phyloP scores from a whole-genome alignment of 495 filamentous ascomycete species.

The Annulohypoxylon moriforme region DNA sequence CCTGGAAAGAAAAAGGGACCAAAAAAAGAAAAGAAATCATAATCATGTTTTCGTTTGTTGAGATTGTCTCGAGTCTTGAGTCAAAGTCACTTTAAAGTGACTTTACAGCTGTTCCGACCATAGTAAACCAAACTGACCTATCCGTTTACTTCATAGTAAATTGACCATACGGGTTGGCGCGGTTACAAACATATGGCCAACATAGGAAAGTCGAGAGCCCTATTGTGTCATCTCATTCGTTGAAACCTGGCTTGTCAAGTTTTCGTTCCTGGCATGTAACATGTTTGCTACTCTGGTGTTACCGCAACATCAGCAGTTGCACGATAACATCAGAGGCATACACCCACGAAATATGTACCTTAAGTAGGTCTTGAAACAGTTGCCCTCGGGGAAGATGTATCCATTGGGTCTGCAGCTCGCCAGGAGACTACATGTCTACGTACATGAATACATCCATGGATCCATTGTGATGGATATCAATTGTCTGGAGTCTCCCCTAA shows the following conservation, averaged over 20 bases:
- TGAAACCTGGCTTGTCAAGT: slow-evolving; percentile 24
- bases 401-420: slow-evolving; percentile 37
- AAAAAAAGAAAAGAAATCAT: neutral
- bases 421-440: slow-evolving; percentile 12
- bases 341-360: no score
- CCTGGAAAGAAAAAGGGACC: no score
- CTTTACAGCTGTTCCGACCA: neutral
- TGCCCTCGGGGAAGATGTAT: slow-evolving; percentile 19
- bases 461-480: neutral
- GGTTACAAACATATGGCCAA: slow-evolving; percentile 29
- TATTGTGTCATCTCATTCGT: slow-evolving; percentile 35
- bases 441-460: no score
- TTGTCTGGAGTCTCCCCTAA: slow-evolving; percentile 27
- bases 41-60: neutral
- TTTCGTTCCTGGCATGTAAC: slow-evolving; percentile 43
- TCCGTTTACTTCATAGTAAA: neutral
- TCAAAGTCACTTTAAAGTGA: neutral
- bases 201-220: slow-evolving; percentile 37
- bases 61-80: slow-evolving; percentile 8
- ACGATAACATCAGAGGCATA: slow-evolving; percentile 15
- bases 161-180: slow-evolving; percentile 1
- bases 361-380: slow-evolving; percentile 34
- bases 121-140: neutral
- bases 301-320: slow-evolving; percentile 24
- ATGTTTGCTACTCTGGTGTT: slow-evolving; percentile 41